A percentile compares a stretch with the other conserved stretches of the same genome.
These are phyloP conservation scores for Fonsecaea monophora DNA, from an alignment of 2,329 filamentous ascomycete species.

Conservation along the genomic window DNA sequence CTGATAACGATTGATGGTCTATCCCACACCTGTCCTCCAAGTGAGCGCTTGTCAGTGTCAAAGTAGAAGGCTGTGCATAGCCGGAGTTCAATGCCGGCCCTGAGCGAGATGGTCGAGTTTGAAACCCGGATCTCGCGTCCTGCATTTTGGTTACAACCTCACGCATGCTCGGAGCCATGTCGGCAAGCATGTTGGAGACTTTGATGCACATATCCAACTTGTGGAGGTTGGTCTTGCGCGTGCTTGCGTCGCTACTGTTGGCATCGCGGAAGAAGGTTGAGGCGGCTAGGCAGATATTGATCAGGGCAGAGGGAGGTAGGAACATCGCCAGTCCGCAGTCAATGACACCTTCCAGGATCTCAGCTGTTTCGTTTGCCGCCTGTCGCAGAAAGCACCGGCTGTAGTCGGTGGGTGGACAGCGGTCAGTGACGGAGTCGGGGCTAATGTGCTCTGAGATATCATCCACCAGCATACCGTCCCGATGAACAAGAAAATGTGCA, in stretches of 20 bases:
- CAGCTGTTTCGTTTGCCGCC: background rate
- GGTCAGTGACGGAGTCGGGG: slow-evolving; percentile 1
- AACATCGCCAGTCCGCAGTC: background rate
- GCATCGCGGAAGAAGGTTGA: background rate
- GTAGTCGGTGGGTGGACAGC: slow-evolving; percentile 2
- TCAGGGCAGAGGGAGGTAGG: background rate
- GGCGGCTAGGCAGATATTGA: background rate
- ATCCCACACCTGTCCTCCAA: background rate
- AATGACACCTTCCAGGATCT: background rate
- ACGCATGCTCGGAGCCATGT: slow-evolving; percentile 3
- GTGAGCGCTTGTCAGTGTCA: background rate
- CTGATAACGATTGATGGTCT: background rate
- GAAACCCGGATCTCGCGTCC: background rate
- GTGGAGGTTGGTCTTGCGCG: background rate
- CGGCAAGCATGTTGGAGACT: background rate
- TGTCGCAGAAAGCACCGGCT: slow-evolving; percentile 1
- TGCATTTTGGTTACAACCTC: slow-evolving; percentile 1
- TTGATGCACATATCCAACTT: slow-evolving; percentile 1
- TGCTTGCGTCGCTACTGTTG: background rate
- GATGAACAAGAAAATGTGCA: background rate
- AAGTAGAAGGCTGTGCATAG: background rate
- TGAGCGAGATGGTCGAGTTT: background rate
- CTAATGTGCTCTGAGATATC: background rate
- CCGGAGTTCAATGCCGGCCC: background rate
- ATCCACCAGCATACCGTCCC: slow-evolving; percentile 1